Conservation (phyloP, 2,329 filamentous ascomycete species). For the Fusarium armeniacum region DNA sequence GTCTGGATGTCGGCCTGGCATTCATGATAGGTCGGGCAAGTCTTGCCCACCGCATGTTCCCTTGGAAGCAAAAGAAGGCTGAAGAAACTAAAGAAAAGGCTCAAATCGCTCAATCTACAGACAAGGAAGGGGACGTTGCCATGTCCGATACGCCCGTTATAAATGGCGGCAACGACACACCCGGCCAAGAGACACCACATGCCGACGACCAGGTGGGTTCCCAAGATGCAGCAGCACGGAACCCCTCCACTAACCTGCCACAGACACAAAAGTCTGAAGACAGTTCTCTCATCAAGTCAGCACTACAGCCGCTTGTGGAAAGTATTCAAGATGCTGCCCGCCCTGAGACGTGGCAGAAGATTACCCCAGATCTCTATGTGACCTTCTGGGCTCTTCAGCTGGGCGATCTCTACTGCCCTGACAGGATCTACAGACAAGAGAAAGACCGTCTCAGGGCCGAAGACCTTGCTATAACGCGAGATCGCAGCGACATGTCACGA, state of each 20-base stretch:
- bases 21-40: conserved; percentile 86
- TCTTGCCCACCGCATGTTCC: conserved; percentile 74
- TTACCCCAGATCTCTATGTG: conserved; percentile 86
- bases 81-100: conserved; percentile 50
- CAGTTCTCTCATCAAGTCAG: conserved; percentile 50
- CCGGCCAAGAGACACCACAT: conserved; percentile 47
- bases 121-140: conserved; percentile 70
- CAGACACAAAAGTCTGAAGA: conserved; percentile 55
- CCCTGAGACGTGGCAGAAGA: conserved; percentile 73
- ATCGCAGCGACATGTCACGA: conserved; percentile 79
- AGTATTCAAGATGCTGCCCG: conserved; percentile 74
- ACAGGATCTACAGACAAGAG: conserved; percentile 82
- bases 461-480: conserved; percentile 75
- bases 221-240: conserved; percentile 19
- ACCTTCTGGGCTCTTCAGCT: conserved; percentile 94
- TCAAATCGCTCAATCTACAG: conserved; percentile 52
- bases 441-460: conserved; percentile 76
- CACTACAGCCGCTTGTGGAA: conserved; percentile 79
- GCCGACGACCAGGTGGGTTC: conserved; percentile 54
- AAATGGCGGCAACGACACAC: conserved; percentile 47
- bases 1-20: conserved; percentile 83
- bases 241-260: conserved; percentile 46
- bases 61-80: conserved; percentile 57
- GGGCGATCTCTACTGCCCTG: conserved; percentile 83
- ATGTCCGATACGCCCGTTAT: conserved; percentile 60